A percentile compares a stretch with the other conserved stretches of the same genome.
phyloP scores from a whole-genome alignment of 805 yeast species.

The Spathaspora girioi region DNA sequence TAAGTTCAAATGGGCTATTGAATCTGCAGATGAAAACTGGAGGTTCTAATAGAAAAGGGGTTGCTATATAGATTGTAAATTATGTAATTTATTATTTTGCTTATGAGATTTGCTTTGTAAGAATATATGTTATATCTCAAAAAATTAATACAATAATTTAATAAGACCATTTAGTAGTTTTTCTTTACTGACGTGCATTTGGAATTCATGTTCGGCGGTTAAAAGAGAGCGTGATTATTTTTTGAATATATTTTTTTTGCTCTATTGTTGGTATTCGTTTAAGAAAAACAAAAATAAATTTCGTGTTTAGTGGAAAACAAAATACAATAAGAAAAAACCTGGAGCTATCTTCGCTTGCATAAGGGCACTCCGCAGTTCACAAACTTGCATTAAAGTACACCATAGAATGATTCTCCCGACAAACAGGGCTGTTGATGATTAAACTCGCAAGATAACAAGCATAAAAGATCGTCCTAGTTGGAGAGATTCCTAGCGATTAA shows the following conservation, averaged over 20 bases:
- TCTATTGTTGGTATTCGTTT: not conserved
- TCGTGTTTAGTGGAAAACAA: not conserved
- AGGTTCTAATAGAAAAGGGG: slow-evolving; percentile 46
- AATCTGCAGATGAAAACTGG: slow-evolving; percentile 87
- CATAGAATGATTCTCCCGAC: too few relatives aligned
- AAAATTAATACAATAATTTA: too few relatives aligned
- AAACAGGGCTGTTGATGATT: too few relatives aligned
- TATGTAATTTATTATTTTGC: not conserved
- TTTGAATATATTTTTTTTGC: not conserved
- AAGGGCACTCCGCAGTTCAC: not conserved
- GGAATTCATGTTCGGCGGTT: too few relatives aligned
- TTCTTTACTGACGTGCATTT: too few relatives aligned
- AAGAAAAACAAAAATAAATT: not conserved
- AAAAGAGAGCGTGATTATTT: too few relatives aligned
- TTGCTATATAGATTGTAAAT: not conserved
- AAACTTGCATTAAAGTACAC: too few relatives aligned
- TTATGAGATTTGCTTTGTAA: not conserved
- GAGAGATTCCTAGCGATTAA: too few relatives aligned
- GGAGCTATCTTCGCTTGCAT: not conserved
- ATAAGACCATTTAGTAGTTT: too few relatives aligned
- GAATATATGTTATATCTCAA: not conserved
- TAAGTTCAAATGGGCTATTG: slow-evolving; percentile 94
- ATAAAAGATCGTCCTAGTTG: too few relatives aligned
- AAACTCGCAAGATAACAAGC: too few relatives aligned
- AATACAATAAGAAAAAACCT: not conserved